phyloP scores from a whole-genome alignment of 345 rosid genomes.

The Salix viminalis region DNA sequence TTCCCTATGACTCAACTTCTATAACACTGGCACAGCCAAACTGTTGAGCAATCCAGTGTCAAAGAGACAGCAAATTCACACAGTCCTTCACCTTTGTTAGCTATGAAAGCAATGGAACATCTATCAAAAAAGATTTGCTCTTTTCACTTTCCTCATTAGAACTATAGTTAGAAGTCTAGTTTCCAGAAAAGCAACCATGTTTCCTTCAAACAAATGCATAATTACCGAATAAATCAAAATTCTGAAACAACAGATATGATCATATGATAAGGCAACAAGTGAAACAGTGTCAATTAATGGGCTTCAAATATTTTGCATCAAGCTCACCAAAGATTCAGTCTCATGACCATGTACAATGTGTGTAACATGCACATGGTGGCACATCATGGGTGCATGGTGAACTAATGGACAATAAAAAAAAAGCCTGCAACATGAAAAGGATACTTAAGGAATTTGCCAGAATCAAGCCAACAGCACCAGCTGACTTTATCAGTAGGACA shows the following conservation, averaged over 20 bases:
- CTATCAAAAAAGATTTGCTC: neutral
- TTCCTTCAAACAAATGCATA: neutral
- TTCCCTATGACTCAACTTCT: neutral
- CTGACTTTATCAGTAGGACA: slow-evolving; percentile 59
- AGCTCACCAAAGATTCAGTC: neutral
- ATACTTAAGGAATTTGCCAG: slow-evolving; percentile 87
- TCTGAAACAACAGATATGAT: neutral
- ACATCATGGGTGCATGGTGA: neutral
- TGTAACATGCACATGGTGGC: neutral
- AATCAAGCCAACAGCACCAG: slow-evolving; percentile 86
- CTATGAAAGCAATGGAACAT: neutral
- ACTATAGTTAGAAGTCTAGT: neutral
- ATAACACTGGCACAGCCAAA: neutral
- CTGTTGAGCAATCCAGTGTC: neutral
- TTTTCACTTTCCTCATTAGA: neutral
- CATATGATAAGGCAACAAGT: neutral
- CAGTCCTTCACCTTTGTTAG: neutral
- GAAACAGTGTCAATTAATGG: neutral
- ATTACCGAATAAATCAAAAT: neutral
- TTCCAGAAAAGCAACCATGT: neutral
- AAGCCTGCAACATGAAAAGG: slow-evolving; percentile 32
- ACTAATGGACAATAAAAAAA: neutral
- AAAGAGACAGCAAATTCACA: neutral
- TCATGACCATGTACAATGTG: neutral
- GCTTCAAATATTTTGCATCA: neutral